Percentiles rank a stretch among this genome's conserved stretches.
phyloP scores from a whole-genome alignment of 345 rosid genomes.

The Hevea brasiliensis region DNA sequence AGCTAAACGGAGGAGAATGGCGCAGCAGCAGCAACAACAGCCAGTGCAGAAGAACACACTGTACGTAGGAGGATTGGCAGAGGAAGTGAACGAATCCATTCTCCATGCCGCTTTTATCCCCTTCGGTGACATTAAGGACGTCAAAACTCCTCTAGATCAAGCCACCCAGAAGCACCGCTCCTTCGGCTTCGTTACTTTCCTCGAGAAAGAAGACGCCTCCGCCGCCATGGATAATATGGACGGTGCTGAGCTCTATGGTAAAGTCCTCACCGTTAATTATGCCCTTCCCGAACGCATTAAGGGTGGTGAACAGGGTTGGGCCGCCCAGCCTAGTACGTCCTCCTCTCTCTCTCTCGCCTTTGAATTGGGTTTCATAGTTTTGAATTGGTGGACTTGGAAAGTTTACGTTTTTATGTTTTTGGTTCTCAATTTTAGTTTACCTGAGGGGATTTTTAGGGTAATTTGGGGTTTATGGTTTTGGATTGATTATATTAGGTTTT shows the following conservation, averaged over 20 bases:
- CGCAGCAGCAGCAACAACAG: constrained; percentile 21
- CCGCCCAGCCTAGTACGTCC: constrained; percentile 87
- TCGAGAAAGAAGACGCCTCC: constrained; percentile 81
- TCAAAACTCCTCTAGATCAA: constrained; percentile 90
- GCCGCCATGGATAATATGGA: constrained; percentile 99
- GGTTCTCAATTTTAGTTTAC: neutral
- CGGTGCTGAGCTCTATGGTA: constrained; percentile 96
- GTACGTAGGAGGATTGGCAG: constrained; percentile 94
- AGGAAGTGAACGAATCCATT: constrained; percentile 91
- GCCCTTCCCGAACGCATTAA: constrained; percentile 94
- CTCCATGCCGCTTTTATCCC: constrained; percentile 95
- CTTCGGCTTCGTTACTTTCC: constrained; percentile 95
- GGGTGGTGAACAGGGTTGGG: constrained; percentile 99
- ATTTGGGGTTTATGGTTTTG: neutral
- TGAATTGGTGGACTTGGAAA: neutral
- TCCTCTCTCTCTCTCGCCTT: neutral
- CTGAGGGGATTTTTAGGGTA: too few species aligned
- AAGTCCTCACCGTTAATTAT: constrained; percentile 94
- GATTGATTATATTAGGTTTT: neutral
- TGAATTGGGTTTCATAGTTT: neutral
- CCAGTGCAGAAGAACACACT: constrained; percentile 96
- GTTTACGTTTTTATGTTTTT: neutral
- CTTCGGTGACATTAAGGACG: constrained; percentile 96
- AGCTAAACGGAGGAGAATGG: neutral
- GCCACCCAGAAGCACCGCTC: constrained; percentile 99